Conservation (phyloP, 371 early-diverging fungal genomes). For the Smittium mucronatum region DNA sequence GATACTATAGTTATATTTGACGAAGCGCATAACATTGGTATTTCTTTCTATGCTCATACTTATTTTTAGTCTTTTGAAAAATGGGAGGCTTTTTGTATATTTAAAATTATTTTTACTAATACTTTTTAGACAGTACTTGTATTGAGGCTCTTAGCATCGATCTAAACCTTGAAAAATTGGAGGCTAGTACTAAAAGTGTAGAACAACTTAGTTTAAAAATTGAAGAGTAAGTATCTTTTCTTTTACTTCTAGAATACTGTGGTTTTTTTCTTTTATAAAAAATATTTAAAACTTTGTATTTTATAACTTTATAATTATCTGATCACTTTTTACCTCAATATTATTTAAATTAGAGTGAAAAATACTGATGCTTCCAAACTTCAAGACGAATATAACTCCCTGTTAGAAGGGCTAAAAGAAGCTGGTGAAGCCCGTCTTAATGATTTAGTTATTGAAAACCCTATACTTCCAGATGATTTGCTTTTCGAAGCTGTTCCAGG, state of each 20-base stretch:
- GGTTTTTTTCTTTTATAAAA: background rate
- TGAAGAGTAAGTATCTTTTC: constrained; percentile 30
- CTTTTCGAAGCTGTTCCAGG: constrained; percentile 94
- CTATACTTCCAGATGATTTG: constrained; percentile 85
- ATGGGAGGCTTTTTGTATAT: no score
- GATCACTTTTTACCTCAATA: background rate
- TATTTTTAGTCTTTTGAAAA: no score
- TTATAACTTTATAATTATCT: background rate
- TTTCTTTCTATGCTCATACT: background rate
- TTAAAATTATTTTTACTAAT: constrained; percentile 16
- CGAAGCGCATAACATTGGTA: constrained; percentile 96
- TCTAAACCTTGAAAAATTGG: constrained; percentile 78
- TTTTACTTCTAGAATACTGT: background rate
- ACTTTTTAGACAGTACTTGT: constrained; percentile 75
- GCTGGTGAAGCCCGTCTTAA: constrained; percentile 56
- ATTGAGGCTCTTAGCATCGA: constrained; percentile 96
- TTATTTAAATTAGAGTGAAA: constrained; percentile 41
- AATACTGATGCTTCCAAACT: constrained; percentile 71
- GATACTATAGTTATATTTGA: constrained; percentile 98
- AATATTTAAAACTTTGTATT: background rate
- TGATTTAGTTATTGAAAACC: constrained; percentile 61
- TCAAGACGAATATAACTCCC: constrained; percentile 69
- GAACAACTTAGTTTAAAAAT: constrained; percentile 53
- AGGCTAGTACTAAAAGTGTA: constrained; percentile 74
- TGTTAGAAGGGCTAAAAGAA: constrained; percentile 83